Conservation (phyloP, 345 rosid species). For the Erodium maritimum region DNA sequence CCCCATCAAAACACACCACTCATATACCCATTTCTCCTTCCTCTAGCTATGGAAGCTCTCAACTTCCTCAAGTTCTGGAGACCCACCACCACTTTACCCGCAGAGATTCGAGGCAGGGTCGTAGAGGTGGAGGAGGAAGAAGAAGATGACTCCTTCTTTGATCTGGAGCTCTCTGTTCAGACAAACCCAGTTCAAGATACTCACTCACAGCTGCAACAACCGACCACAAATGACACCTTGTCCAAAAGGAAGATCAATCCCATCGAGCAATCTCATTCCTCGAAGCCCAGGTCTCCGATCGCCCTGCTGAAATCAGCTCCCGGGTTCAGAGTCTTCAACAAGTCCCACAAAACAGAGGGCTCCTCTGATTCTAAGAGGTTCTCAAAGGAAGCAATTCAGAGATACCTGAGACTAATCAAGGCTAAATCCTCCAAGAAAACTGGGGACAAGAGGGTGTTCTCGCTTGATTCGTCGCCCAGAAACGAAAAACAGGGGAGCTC, state of each 20-base stretch:
- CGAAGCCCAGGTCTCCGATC: slow-evolving; percentile 10
- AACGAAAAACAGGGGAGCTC: slow-evolving; percentile 18
- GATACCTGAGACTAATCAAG: slow-evolving; percentile 12
- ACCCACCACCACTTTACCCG: slow-evolving; percentile 4
- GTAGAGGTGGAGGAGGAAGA: slow-evolving; percentile 4
- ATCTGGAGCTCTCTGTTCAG: slow-evolving; percentile 8
- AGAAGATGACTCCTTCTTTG: slow-evolving; percentile 15
- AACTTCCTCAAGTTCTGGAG: slow-evolving; percentile 10
- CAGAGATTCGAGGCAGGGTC: neutral
- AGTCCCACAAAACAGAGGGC: slow-evolving; percentile 1
- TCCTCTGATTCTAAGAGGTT: slow-evolving; percentile 7
- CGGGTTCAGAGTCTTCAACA: slow-evolving; percentile 5
- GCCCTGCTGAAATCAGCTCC: slow-evolving; percentile 7
- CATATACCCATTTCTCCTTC: no score
- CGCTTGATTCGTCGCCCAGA: slow-evolving; percentile 19
- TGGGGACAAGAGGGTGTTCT: slow-evolving; percentile 27
- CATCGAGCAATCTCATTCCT: neutral
- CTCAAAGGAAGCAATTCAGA: slow-evolving; percentile 12
- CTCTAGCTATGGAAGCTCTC: slow-evolving; percentile 10
- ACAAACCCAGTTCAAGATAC: neutral
- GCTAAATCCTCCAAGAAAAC: slow-evolving; percentile 20
- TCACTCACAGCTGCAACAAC: neutral
- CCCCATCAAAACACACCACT: no score
- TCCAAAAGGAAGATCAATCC: slow-evolving; percentile 8
- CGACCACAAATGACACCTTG: slow-evolving; percentile 3